These are phyloP conservation scores for Arthrobotrys sinensis DNA, from an alignment of 2,329 filamentous ascomycete species.

Conservation along the genomic window DNA sequence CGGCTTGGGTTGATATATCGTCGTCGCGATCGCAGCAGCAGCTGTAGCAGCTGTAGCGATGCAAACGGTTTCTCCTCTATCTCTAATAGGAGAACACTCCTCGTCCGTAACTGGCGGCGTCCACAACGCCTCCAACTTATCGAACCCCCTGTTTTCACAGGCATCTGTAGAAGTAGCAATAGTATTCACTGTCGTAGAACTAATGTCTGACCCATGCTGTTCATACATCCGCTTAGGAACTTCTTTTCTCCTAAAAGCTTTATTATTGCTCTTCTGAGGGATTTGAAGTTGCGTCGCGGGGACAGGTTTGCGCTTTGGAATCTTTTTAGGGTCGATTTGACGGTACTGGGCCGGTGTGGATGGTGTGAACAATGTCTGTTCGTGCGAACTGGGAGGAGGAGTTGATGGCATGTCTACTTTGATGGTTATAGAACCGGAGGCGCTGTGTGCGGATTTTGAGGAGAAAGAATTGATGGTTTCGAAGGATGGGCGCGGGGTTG, in stretches of 20 bases:
- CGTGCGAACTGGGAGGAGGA: constrained; percentile 19
- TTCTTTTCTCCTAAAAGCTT: constrained; percentile 54
- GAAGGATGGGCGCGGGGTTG: constrained; percentile 24
- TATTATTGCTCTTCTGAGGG: constrained; percentile 41
- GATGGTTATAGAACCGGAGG: constrained; percentile 41
- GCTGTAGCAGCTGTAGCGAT: constrained; percentile 4
- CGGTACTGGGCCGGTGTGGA: constrained; percentile 40
- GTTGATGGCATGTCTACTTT: constrained; percentile 49
- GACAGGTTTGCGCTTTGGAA: constrained; percentile 54
- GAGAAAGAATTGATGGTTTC: constrained; percentile 40
- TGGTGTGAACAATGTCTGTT: constrained; percentile 2
- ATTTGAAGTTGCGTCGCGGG: constrained; percentile 41
- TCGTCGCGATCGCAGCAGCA: not conserved
- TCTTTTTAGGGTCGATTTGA: constrained; percentile 57
- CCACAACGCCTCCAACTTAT: constrained; percentile 41
- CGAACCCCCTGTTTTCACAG: not conserved
- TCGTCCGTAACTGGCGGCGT: constrained; percentile 56
- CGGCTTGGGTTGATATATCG: constrained; percentile 46
- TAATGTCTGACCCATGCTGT: constrained; percentile 19
- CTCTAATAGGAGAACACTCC: constrained; percentile 46
- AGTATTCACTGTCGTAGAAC: constrained; percentile 35
- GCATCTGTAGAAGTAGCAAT: constrained; percentile 11
- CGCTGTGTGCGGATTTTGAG: constrained; percentile 13
- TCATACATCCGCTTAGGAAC: constrained; percentile 52
- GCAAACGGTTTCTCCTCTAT: not conserved